Base-by-base conservation (phyloP, 2,329 filamentous ascomycete species). In the Hypocrella siamensis region DNA sequence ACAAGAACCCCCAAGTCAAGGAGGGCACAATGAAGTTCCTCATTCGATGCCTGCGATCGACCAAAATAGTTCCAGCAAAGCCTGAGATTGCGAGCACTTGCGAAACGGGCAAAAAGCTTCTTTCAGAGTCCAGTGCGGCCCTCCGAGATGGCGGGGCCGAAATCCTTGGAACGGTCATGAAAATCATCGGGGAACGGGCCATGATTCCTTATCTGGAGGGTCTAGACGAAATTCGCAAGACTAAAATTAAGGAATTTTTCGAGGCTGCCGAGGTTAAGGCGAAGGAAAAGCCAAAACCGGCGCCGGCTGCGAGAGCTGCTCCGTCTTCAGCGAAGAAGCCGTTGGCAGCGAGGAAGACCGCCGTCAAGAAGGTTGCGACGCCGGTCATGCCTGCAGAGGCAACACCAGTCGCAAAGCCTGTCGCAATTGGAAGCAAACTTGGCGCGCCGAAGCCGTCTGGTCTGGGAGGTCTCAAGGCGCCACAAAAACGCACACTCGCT, bases 1-100 rank as follows among this genome's bases (percentile, higher is more conserved):
- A 93, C 67, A 98, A 98, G 58, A 98, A 98, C 49, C 90, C 90
- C 1, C 86, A 94, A 48, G 82, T 98, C 40, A 98, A 98, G 57
- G 83, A 94, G 45, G 86, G 92, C 38, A 92, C 84, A 0, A 79
- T 93, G 58, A 84, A 83, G 40, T 96, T 98, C 46, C 63, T 98
- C n/a, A 79, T 92, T 31, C 73, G 90, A 40, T 88, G 80, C 49
- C 63, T 98, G 28, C 78, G 79, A 42, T 84, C 74, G 0, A 93
- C 88, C 0, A 70, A 77, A 42, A 79, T 83, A 14, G 83, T 90
- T 3, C 92, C 92, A 3, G 69, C 71, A 40, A 90, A 92, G 42
- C 65, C 79, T 19, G 88, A 98, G 53, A 79, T 86, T 32, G 78
- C 78, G 36, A 69, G 72, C 6, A 84, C 96, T 33, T 82, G 85